Conservation (phyloP, 2,329 filamentous ascomycete genomes). For the Colletotrichum nymphaeae region DNA sequence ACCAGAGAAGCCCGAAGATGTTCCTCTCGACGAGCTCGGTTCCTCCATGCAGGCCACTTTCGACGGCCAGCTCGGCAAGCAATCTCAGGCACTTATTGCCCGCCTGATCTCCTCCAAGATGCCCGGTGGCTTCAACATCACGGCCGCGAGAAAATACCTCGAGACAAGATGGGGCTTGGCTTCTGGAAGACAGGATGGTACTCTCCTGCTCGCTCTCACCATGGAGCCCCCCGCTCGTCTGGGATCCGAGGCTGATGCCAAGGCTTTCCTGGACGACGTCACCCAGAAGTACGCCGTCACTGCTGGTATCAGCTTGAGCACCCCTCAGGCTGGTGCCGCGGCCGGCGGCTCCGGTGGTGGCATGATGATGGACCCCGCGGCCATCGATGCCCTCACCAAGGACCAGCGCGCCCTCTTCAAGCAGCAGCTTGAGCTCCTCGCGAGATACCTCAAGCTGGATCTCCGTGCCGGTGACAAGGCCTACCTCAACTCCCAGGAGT, state of each 20-base stretch:
- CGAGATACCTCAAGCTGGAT: constrained; percentile 96
- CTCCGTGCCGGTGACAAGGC: constrained; percentile 97
- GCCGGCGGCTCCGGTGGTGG: constrained; percentile 78
- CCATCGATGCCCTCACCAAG: constrained; percentile 95
- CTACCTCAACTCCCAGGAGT: constrained; percentile 85
- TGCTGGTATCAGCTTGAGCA: constrained; percentile 85
- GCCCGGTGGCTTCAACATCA: constrained; percentile 99
- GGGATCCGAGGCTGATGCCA: constrained; percentile 89
- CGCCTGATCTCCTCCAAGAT: constrained; percentile 98
- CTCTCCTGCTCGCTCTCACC: constrained; percentile 87
- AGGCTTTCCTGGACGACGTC: constrained; percentile 89
- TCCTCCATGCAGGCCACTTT: constrained; percentile 98
- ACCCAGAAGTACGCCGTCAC: constrained; percentile 89
- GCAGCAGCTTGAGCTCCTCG: constrained; percentile 95
- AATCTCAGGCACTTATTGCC: constrained; percentile 91
- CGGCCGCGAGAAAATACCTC: constrained; percentile 91
- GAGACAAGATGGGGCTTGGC: constrained; percentile 94
- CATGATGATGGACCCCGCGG: constrained; percentile 99
- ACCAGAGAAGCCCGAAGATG: constrained; percentile 98
- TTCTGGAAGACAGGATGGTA: constrained; percentile 89
- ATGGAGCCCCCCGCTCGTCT: constrained; percentile 92
- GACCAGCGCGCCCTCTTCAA: constrained; percentile 97
- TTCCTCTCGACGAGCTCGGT: constrained; percentile 93
- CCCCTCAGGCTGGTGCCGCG: constrained; percentile 78
- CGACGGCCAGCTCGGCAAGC: constrained; percentile 97